Base-by-base conservation (phyloP, 768 basidiomycete genomes). In the Lepiota venenata region DNA sequence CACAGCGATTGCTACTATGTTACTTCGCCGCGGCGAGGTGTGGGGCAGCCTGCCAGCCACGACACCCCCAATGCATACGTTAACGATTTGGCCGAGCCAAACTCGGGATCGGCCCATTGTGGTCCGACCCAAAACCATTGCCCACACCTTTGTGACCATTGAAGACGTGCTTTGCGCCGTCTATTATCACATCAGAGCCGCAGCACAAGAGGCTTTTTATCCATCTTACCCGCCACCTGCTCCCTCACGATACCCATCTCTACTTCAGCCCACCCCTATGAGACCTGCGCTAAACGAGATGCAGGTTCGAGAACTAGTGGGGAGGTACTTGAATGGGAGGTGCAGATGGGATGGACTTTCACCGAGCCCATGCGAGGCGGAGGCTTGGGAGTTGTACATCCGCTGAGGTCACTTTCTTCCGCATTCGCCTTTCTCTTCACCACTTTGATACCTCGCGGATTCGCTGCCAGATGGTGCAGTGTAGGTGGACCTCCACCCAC, bases 41-140 rank as follows among this genome's bases (percentile, higher is more conserved):
- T 55, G 53, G 53, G 32, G 36, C 21, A 36, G 22, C 25, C n/a
- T 27, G 18, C 53, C 46, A 25, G 53, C 53, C n/a, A 48, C 47
- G 11, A 32, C 27, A 14, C 53, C 53, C 14, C 36, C n/a, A 8
- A 35, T 21, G 3, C 20, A 27, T 4, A 21, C 47, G n/a, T 12
- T 55, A 18, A 55, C 53, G 0, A 48, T 55, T n/a, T 55, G 53
- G 53, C 47, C 52, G 2, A 22, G 25, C 5, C 47, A 45, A 20
- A 48, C 46, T 4, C 16, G 18, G 16, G 53, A 55, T 36, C 25
- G 53, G 10, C 53, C 53, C 2, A 55, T 55, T 37, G 53, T 55
- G 25, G 36, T 48, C n/a, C 18, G 32, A 9, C 32, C 32, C 32
- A 7, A 11, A 32, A 32, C 32, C 32, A 32, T 29, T 3, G 15